A percentile compares a stretch with the other conserved stretches of the same genome.
Evolutionary conservation across 495 filamentous ascomycete genomes (phyloP).

Genomic region (Lentithecium fluviatile): DNA sequence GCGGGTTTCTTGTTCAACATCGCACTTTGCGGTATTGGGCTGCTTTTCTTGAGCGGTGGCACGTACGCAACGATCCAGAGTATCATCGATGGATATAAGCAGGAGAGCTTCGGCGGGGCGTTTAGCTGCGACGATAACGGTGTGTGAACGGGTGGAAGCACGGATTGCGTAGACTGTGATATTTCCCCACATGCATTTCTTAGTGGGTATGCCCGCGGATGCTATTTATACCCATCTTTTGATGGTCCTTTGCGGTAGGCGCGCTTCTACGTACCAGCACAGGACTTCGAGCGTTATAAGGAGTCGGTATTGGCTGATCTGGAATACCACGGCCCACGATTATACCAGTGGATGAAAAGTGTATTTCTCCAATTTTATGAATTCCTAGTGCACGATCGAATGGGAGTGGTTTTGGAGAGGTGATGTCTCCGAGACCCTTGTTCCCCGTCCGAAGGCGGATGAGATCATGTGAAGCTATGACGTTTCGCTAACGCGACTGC

Average conservation of each 20-base stretch:
- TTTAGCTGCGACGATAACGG: conserved; percentile 42
- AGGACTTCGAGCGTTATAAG: neutral
- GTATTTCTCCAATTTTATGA: too few relatives aligned
- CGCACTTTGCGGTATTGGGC: conserved; percentile 64
- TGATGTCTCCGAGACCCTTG: too few relatives aligned
- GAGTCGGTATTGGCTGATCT: neutral
- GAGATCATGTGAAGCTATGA: conserved; percentile 16
- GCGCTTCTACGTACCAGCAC: too few relatives aligned
- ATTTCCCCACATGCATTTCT: too few relatives aligned
- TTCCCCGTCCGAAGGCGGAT: too few relatives aligned
- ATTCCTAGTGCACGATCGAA: too few relatives aligned
- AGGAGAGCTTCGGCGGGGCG: conserved; percentile 42
- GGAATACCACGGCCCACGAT: neutral
- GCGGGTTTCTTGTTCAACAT: conserved; percentile 64
- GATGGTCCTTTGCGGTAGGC: too few relatives aligned
- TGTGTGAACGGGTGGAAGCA: conserved; percentile 13
- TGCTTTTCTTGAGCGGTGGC: conserved; percentile 73
- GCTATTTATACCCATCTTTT: too few relatives aligned
- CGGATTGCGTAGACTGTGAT: neutral
- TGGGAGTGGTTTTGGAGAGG: too few relatives aligned
- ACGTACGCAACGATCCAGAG: conserved; percentile 66
- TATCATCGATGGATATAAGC: conserved; percentile 43
- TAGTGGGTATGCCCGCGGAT: too few relatives aligned
- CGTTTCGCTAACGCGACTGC: conserved; percentile 11
- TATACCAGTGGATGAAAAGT: too few relatives aligned